phyloP scores from a whole-genome alignment of 257 asterid genomes.

The Solanum bulbocastanum region DNA sequence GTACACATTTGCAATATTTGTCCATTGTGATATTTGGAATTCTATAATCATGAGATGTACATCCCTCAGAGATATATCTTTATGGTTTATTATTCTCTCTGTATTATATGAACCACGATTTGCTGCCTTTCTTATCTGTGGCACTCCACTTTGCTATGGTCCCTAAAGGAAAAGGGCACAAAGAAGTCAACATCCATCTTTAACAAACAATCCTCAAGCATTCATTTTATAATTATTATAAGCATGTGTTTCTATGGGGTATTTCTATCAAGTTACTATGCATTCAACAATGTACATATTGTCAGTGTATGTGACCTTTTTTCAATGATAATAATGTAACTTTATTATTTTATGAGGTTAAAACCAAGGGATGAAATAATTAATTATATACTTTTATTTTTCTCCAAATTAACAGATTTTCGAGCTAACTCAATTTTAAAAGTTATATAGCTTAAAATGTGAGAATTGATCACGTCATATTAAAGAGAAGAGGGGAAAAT shows the following conservation, averaged over 20 bases:
- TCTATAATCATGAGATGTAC: neutral
- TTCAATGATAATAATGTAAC: neutral
- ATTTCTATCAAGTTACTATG: neutral
- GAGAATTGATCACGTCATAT: neutral
- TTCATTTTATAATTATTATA: neutral
- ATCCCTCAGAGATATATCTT: neutral
- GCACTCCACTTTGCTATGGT: constrained; percentile 10
- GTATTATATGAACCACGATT: neutral
- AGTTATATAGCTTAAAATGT: neutral
- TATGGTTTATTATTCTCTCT: neutral
- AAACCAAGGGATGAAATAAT: neutral
- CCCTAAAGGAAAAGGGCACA: neutral
- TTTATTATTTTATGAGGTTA: neutral
- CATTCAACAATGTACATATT: neutral
- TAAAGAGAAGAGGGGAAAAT: neutral
- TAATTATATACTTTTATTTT: neutral
- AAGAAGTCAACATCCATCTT: constrained; percentile 22
- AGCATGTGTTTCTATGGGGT: neutral
- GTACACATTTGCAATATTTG: neutral
- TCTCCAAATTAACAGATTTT: neutral
- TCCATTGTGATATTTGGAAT: neutral
- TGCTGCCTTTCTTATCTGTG: neutral
- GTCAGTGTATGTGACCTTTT: neutral
- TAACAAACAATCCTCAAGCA: constrained; percentile 2
- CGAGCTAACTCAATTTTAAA: neutral